Percentiles rank a stretch among this genome's conserved stretches.
Evolutionary conservation across 1,139 yeast species (phyloP).

Genomic region (Kodamaea sp.): DNA sequence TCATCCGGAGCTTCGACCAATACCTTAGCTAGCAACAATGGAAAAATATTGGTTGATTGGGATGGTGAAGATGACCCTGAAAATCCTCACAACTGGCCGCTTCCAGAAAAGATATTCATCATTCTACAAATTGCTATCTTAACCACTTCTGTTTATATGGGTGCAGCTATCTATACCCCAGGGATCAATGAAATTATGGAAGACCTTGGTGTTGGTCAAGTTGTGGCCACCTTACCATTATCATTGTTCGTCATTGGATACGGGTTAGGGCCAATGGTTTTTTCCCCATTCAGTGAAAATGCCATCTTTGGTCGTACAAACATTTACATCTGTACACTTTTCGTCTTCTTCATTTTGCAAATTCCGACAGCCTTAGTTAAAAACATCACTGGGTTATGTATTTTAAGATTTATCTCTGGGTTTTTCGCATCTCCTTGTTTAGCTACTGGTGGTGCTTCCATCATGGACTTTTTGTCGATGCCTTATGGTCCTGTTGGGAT

Average conservation of each 20-base stretch:
- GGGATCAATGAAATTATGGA: slow-evolving; percentile 35
- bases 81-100: slow-evolving; percentile 56
- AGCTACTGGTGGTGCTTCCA: slow-evolving; percentile 37
- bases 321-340: slow-evolving; percentile 27
- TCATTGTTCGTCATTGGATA: slow-evolving; percentile 37
- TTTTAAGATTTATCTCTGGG: slow-evolving; percentile 32
- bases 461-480: slow-evolving; percentile 25
- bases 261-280: slow-evolving; percentile 37
- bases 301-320: slow-evolving; percentile 52
- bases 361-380: slow-evolving; percentile 27
- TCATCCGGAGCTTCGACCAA: no score
- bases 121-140: slow-evolving; percentile 40
- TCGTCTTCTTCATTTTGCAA: slow-evolving; percentile 30
- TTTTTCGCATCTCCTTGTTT: slow-evolving; percentile 34
- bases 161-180: slow-evolving; percentile 59
- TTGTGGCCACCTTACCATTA: slow-evolving; percentile 31
- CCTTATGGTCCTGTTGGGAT: slow-evolving; percentile 32
- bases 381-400: slow-evolving; percentile 28
- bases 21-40: neutral
- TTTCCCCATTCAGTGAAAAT: slow-evolving; percentile 37
- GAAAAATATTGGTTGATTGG: slow-evolving; percentile 31
- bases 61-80: slow-evolving; percentile 54
- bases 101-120: slow-evolving; percentile 32
- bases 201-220: slow-evolving; percentile 24
- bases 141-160: slow-evolving; percentile 55